Evolutionary conservation across 371 early-diverging fungal genomes (phyloP).

Genomic region (Mortierella sp.): DNA sequence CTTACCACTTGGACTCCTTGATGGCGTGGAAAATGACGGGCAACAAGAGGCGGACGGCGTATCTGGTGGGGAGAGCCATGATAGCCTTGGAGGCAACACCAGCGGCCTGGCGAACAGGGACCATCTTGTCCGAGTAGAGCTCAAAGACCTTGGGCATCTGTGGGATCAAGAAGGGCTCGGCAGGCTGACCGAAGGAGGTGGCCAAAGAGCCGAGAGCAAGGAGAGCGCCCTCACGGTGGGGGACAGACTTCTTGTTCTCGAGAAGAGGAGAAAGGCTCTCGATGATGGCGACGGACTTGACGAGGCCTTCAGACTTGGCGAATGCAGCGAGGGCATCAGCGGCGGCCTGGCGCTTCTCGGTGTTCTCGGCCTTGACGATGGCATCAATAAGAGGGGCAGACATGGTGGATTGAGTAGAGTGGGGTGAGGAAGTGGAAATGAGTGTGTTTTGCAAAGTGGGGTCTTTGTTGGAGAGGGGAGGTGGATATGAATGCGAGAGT

Average conservation of each 20-base stretch:
- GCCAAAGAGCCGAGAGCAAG: slow-evolving; percentile 62
- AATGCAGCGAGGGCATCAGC: slow-evolving; percentile 52
- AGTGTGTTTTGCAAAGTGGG: too few species aligned
- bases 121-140: slow-evolving; percentile 65
- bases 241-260: slow-evolving; percentile 64
- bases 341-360: slow-evolving; percentile 52
- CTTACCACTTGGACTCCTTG: slow-evolving; percentile 69
- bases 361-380: slow-evolving; percentile 53
- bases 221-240: slow-evolving; percentile 67
- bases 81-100: slow-evolving; percentile 59
- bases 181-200: slow-evolving; percentile 56
- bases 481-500: background rate
- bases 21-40: slow-evolving; percentile 66
- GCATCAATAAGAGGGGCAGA: slow-evolving; percentile 50
- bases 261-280: slow-evolving; percentile 48
- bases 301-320: slow-evolving; percentile 52
- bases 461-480: too few species aligned
- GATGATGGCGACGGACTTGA: slow-evolving; percentile 55
- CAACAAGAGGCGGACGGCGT: slow-evolving; percentile 59
- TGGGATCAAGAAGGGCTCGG: slow-evolving; percentile 67
- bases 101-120: slow-evolving; percentile 64
- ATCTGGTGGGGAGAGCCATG: slow-evolving; percentile 55
- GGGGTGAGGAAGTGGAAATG: slow-evolving; percentile 4
- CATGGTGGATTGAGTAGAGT: slow-evolving; percentile 17
- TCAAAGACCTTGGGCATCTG: slow-evolving; percentile 62